These are phyloP conservation scores for Alloteropsis semialata DNA, from an alignment of 176 grass and related monocot species.

Conservation along the genomic window DNA sequence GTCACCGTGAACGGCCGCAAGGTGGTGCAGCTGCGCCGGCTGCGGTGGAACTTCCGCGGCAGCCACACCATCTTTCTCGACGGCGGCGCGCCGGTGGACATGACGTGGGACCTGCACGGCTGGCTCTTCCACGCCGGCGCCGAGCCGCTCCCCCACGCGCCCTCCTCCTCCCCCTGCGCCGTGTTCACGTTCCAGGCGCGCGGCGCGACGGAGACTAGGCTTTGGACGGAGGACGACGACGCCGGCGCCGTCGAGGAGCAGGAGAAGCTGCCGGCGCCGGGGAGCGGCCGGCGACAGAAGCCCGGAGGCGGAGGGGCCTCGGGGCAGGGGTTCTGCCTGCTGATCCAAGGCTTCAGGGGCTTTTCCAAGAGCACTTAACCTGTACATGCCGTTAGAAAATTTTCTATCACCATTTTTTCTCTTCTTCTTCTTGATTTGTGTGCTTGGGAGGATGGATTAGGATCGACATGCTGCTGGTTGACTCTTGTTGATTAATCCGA, in stretches of 20 bases:
- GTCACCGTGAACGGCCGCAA: conserved; percentile 53
- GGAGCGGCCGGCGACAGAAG: conserved; percentile 25
- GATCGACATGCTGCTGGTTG: conserved; percentile 19
- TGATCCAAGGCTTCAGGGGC: conserved; percentile 58
- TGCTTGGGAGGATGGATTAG: conserved; percentile 22
- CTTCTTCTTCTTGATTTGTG: conserved; percentile 14
- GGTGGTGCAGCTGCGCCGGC: conserved; percentile 41
- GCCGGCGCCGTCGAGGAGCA: not conserved
- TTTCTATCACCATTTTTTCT: conserved; percentile 7
- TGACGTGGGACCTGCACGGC: conserved; percentile 71
- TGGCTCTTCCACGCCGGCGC: conserved; percentile 50
- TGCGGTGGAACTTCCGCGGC: conserved; percentile 70
- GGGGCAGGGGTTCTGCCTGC: conserved; percentile 53
- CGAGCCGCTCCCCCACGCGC: not conserved
- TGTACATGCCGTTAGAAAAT: conserved; percentile 33
- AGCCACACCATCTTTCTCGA: conserved; percentile 63
- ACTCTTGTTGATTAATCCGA: conserved; percentile 19
- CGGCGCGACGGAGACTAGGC: conserved; percentile 34
- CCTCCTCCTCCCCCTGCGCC: conserved; percentile 42
- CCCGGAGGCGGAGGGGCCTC: not conserved
- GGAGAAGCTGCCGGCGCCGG: not conserved
- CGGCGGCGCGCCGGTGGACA: conserved; percentile 50
- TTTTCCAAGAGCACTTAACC: conserved; percentile 48
- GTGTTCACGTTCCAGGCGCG: conserved; percentile 65
- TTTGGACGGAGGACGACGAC: conserved; percentile 38